Base-by-base conservation (phyloP, 495 filamentous ascomycete species). In the Penicillium robsamsonii region DNA sequence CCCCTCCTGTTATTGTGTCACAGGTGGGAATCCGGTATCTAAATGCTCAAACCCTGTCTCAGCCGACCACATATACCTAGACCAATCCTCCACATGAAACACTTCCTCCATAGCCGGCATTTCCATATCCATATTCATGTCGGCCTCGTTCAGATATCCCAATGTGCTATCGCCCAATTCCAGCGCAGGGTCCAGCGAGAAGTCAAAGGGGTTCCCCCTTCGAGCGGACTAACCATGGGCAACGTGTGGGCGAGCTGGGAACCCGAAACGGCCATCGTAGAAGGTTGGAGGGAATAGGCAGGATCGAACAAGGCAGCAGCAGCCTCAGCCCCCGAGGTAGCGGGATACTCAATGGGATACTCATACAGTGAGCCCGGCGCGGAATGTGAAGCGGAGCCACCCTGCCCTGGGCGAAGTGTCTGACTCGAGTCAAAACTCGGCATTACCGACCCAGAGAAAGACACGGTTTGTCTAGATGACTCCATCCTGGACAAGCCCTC, bases 51-150 rank as follows among this genome's bases (percentile, higher is more conserved):
- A 63, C 25, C 66, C 66, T 3, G 58, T 68, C 48, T 68, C 64
- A 20, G 65, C 55, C 45, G 67, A 70, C 62, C 63, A 70, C 58
- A 68, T 64, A 48, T 66, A 70, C 52, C 66, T 53, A 33, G 67
- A 66, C 67, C 67, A 70, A 52, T 68, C 65, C 47, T 70, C 65
- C 15, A 66, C 60, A 52, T 60, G 56, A 35, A 64, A 68, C 5
- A 52, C 27, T 4, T 60, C 65, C 24, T 68, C 68, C 18, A 54
- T 58, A 41, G 59, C 59, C 2, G 59, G 57, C n/a, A 68, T 5
- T 46, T 66, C 63, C 37, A 67, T 29, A 35, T 70, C 58, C 63
- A 68, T 63, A 37, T 63, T 57, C 45, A 70, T 29, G 3, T 49
- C 18, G 9, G 45, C 53, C 7, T 57, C 53, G 41, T 59, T 59